A percentile compares a stretch with the other conserved stretches of the same genome.
phyloP scores from a whole-genome alignment of 2,329 filamentous ascomycete species.

The Rutstroemia sp. region DNA sequence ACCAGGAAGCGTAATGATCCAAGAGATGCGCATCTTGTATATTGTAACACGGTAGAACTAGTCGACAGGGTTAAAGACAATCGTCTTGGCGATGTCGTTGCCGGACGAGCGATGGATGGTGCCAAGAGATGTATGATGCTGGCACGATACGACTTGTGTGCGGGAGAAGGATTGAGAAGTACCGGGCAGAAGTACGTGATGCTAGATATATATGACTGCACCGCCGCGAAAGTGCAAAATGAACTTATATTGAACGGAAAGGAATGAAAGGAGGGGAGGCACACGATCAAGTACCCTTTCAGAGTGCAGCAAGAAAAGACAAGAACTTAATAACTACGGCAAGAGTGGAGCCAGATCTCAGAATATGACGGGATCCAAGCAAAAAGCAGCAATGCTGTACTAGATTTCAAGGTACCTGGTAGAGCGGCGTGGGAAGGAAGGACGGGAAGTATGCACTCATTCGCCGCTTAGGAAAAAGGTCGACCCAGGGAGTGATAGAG shows the following conservation, averaged over 20 bases:
- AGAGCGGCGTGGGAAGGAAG: conserved; percentile 2
- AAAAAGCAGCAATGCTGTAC: too few relatives aligned
- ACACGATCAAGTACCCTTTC: conserved; percentile 9
- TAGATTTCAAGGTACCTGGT: background rate
- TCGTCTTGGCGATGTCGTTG: conserved; percentile 6
- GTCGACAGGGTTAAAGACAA: conserved; percentile 1
- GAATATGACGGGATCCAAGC: background rate
- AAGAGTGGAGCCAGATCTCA: background rate
- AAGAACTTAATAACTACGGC: background rate
- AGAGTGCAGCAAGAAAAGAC: background rate
- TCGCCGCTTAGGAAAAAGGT: background rate
- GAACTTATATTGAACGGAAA: background rate
- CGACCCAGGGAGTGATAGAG: background rate
- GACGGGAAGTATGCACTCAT: background rate
- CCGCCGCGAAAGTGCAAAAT: background rate
- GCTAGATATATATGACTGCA: background rate
- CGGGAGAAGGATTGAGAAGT: background rate
- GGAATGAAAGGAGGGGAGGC: background rate
- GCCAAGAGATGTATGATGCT: background rate
- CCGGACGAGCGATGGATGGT: background rate
- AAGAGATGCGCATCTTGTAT: conserved; percentile 24
- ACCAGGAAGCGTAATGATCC: conserved; percentile 21
- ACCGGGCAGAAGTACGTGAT: too few relatives aligned
- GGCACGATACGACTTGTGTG: background rate
- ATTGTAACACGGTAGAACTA: background rate